Conservation (phyloP, 208 protist genomes). For the Trypanosoma lewisi region DNA sequence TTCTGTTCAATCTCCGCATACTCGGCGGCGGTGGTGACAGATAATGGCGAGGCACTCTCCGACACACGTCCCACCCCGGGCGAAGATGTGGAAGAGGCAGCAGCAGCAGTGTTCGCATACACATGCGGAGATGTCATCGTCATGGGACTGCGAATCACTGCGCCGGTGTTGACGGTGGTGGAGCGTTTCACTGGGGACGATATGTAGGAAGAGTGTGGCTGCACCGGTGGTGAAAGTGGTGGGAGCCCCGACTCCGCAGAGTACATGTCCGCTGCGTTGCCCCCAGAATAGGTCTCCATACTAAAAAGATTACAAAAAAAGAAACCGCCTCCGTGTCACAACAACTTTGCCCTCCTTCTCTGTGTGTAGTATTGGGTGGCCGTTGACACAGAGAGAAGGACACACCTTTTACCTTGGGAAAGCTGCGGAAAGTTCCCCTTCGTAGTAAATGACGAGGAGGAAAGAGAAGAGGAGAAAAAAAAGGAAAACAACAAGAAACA, state of each 20-base stretch:
- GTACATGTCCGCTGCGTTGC: background rate
- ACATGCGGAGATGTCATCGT: constrained; percentile 3
- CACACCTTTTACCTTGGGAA: background rate
- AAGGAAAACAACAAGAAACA: background rate
- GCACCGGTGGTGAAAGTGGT: background rate
- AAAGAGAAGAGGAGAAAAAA: background rate
- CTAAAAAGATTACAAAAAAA: no score
- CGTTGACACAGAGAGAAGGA: background rate
- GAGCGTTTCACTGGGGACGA: constrained; percentile 10
- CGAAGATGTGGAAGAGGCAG: background rate
- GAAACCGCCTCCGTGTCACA: no score
- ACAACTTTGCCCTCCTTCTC: no score
- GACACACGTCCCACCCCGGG: background rate
- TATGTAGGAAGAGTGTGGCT: background rate
- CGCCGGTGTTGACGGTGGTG: background rate
- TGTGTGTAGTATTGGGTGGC: no score
- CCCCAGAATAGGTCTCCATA: background rate
- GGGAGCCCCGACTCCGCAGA: background rate
- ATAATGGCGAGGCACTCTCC: constrained; percentile 13
- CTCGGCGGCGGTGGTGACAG: constrained; percentile 34
- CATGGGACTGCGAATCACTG: constrained; percentile 28
- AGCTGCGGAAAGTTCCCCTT: background rate
- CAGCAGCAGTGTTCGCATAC: background rate
- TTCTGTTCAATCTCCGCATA: constrained; percentile 83
- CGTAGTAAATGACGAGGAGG: background rate